A percentile compares a stretch with the other conserved stretches of the same genome.
These are phyloP conservation scores for Centella asiatica DNA, from an alignment of 129 eudicot species.

Conservation along the genomic window DNA sequence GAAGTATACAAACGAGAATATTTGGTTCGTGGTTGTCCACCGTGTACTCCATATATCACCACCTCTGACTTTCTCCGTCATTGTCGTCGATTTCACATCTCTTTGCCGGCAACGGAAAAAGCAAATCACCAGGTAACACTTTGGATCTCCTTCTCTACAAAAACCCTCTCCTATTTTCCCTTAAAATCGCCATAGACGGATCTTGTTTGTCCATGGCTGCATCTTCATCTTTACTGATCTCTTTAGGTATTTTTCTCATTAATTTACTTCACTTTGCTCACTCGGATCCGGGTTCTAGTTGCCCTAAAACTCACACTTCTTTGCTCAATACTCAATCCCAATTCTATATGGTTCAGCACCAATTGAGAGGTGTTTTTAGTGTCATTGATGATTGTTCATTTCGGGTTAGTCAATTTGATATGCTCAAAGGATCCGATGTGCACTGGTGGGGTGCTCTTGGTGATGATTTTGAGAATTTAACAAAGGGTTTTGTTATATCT, in stretches of 20 bases:
- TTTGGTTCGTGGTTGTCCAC: too few relatives aligned
- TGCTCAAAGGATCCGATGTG: conserved; percentile 76
- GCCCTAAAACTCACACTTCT: conserved; percentile 44
- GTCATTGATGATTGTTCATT: conserved; percentile 76
- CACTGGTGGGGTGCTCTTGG: conserved; percentile 96
- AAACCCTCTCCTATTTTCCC: too few relatives aligned
- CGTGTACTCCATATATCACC: too few relatives aligned
- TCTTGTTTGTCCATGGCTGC: not conserved
- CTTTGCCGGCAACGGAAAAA: too few relatives aligned
- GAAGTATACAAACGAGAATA: too few relatives aligned
- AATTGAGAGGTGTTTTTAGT: conserved; percentile 63
- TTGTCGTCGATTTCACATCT: too few relatives aligned
- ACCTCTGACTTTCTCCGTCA: too few relatives aligned
- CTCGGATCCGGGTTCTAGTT: conserved; percentile 32
- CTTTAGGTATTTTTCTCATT: conserved; percentile 12
- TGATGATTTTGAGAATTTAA: conserved; percentile 57
- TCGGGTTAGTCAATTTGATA: conserved; percentile 77
- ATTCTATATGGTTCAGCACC: conserved; percentile 81
- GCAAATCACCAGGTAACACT: too few relatives aligned
- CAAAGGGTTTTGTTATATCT: conserved; percentile 68
- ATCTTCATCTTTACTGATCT: not conserved
- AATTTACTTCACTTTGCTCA: conserved; percentile 9
- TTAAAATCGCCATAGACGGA: too few relatives aligned
- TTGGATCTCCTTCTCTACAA: too few relatives aligned
- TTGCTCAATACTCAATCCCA: conserved; percentile 50